Conservation (phyloP, 345 rosid genomes). For the Eucalyptus sp. region DNA sequence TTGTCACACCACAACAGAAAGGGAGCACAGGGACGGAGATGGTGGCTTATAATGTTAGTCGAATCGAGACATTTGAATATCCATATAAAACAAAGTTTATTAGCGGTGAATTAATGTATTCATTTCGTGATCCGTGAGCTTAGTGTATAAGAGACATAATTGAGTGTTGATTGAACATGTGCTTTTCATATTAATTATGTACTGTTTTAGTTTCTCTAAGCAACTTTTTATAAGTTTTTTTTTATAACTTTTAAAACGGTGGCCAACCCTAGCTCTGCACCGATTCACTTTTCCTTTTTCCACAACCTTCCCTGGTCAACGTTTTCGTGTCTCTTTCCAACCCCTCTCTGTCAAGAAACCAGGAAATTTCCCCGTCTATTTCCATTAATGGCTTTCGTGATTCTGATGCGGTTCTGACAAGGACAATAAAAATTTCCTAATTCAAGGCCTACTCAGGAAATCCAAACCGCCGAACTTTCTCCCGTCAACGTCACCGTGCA, state of each 20-base stretch:
- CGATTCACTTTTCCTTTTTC: not conserved
- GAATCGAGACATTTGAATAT: no score
- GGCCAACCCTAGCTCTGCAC: not conserved
- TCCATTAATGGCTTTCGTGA: not conserved
- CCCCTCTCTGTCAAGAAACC: not conserved
- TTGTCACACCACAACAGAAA: no score
- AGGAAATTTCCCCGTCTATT: not conserved
- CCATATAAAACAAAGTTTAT: no score
- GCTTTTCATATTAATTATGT: not conserved
- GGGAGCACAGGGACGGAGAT: fast-evolving
- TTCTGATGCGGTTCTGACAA: not conserved
- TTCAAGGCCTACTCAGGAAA: not conserved
- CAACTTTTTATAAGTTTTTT: no score
- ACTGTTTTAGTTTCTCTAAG: no score
- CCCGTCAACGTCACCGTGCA: not conserved
- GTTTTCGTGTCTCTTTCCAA: not conserved
- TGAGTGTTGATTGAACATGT: not conserved
- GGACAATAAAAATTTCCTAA: not conserved
- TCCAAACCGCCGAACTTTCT: not conserved
- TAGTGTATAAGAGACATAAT: no score
- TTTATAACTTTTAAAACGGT: no score
- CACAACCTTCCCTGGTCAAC: not conserved
- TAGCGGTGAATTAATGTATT: no score
- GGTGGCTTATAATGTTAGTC: no score
- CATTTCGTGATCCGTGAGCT: not conserved